phyloP scores from a whole-genome alignment of 2,329 filamentous ascomycete genomes.

The Cordyceps tenuipes region DNA sequence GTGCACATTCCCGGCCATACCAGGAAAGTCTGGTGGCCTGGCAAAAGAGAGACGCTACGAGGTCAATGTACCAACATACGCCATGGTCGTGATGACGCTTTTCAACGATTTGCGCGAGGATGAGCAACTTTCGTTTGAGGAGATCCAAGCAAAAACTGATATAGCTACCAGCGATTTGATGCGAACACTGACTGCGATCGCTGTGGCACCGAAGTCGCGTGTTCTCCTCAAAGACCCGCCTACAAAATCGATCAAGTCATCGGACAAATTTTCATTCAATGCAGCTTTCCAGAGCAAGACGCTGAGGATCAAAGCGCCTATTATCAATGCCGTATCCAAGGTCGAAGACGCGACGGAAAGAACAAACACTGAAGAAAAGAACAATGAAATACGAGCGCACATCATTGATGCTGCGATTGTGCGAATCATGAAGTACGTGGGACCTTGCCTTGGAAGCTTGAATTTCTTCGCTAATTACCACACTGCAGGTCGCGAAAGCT shows the following conservation, averaged over 20 bases:
- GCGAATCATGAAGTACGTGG: slow-evolving; percentile 76
- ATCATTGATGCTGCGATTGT: slow-evolving; percentile 71
- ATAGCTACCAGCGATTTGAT: slow-evolving; percentile 68
- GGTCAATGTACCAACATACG: slow-evolving; percentile 84
- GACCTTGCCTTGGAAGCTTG: neutral
- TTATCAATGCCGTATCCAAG: slow-evolving; percentile 73
- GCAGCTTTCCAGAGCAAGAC: slow-evolving; percentile 71
- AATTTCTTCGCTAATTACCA: slow-evolving; percentile 20
- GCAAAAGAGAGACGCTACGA: slow-evolving; percentile 71
- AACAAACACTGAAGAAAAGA: slow-evolving; percentile 67
- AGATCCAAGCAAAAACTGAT: slow-evolving; percentile 74
- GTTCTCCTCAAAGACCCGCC: slow-evolving; percentile 74
- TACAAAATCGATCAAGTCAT: slow-evolving; percentile 66
- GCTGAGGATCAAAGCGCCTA: slow-evolving; percentile 81
- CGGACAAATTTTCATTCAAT: slow-evolving; percentile 79
- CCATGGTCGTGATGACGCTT: slow-evolving; percentile 79
- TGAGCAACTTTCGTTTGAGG: slow-evolving; percentile 52
- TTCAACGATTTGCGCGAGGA: slow-evolving; percentile 68
- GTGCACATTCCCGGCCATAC: slow-evolving; percentile 64
- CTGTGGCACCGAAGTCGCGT: slow-evolving; percentile 73
- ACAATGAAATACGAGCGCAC: slow-evolving; percentile 61
- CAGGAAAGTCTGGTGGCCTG: slow-evolving; percentile 56
- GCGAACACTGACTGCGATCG: slow-evolving; percentile 71
- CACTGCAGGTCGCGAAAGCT: slow-evolving; percentile 61
- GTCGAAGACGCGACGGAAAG: slow-evolving; percentile 67